A percentile compares a stretch with the other conserved stretches of the same genome.
Evolutionary conservation across 495 filamentous ascomycete genomes (phyloP).

Genomic region (Penicillium goetzii): DNA sequence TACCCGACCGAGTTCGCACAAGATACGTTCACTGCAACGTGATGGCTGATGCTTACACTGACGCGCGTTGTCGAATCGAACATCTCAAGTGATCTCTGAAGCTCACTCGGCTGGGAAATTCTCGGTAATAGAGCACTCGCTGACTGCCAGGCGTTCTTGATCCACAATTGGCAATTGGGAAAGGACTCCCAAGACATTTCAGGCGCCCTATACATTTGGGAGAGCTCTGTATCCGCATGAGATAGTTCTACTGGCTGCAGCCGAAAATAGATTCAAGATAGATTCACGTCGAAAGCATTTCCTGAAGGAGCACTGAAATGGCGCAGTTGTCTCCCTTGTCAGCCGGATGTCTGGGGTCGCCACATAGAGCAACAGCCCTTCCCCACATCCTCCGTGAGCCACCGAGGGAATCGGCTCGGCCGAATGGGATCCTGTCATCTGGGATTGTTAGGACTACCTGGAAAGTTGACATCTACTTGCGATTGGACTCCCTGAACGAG

Average conservation of each 20-base stretch:
- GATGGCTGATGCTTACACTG: not conserved
- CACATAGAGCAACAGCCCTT: not conserved
- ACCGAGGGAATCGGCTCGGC: too few relatives aligned
- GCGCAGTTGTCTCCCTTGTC: not conserved
- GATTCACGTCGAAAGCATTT: not conserved
- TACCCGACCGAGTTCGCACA: not conserved
- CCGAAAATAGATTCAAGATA: not conserved
- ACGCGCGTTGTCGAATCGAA: not conserved
- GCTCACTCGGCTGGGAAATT: not conserved
- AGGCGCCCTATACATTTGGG: not conserved
- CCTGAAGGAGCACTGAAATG: not conserved
- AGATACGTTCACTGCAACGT: not conserved
- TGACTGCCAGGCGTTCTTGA: not conserved
- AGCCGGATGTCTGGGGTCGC: not conserved
- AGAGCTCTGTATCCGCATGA: not conserved
- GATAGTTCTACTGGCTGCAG: not conserved
- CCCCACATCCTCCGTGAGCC: too few relatives aligned
- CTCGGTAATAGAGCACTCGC: not conserved
- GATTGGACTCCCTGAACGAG: not conserved
- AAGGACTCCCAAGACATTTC: not conserved
- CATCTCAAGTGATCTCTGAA: not conserved
- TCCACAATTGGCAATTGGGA: not conserved
- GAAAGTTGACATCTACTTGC: not conserved
- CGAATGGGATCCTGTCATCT: not conserved
- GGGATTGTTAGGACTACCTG: not conserved